phyloP scores from a whole-genome alignment of 2,329 filamentous ascomycete genomes.

The Botrytis porri region DNA sequence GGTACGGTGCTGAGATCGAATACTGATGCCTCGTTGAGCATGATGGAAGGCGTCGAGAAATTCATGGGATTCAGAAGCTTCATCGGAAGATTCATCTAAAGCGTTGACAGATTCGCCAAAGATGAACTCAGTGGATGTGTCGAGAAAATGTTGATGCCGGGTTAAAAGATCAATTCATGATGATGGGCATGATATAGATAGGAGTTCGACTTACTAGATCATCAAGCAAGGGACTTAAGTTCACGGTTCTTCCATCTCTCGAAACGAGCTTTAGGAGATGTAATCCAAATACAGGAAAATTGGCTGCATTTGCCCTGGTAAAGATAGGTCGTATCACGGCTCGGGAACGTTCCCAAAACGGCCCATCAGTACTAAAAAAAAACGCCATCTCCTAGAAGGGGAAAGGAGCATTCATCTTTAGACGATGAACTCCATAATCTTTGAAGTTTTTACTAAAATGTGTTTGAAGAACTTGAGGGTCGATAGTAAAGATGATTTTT shows the following conservation, averaged over 20 bases:
- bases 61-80: background rate
- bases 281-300: conserved; percentile 65
- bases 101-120: conserved; percentile 52
- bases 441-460: conserved; percentile 52
- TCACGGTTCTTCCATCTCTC: conserved; percentile 24
- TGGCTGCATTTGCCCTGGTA: conserved; percentile 52
- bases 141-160: conserved; percentile 27
- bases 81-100: background rate
- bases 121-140: conserved; percentile 43
- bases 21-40: background rate
- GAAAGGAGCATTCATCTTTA: background rate
- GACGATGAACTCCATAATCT: conserved; percentile 45
- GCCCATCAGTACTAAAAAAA: conserved; percentile 21
- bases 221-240: background rate
- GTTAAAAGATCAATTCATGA: background rate
- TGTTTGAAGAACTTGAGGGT: conserved; percentile 54
- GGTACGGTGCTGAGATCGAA: background rate
- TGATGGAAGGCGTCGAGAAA: background rate
- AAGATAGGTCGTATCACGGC: conserved; percentile 52
- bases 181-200: background rate
- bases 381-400: conserved; percentile 20
- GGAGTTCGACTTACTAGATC: background rate
- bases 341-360: conserved; percentile 14
- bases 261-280: conserved; percentile 42
- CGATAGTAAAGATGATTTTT: conserved; percentile 46